These are phyloP conservation scores for Asparagopsis taxiformis DNA, from an alignment of 31 red algal species.

Conservation along the genomic window DNA sequence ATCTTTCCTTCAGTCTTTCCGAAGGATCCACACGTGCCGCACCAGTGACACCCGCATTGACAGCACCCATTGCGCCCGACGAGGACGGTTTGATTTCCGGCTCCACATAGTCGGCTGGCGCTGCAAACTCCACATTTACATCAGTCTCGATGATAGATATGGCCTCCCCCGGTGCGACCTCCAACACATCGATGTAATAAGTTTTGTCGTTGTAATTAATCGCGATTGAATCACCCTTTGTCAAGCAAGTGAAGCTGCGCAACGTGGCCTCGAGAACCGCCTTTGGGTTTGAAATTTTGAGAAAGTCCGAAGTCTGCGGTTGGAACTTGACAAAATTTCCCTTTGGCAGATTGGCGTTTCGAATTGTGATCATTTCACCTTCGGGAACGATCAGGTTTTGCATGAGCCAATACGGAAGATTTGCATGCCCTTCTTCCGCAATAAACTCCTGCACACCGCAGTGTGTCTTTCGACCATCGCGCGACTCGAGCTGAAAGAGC, in stretches of 20 bases:
- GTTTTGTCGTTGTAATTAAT: slow-evolving; percentile 94
- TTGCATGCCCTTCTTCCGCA: slow-evolving; percentile 92
- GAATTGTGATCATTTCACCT: slow-evolving; percentile 80
- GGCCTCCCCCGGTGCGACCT: slow-evolving; percentile 85
- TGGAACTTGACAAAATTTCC: slow-evolving; percentile 96
- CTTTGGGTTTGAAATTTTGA: slow-evolving; percentile 88
- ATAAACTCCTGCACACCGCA: slow-evolving; percentile 97
- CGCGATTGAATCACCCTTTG: slow-evolving; percentile 88
- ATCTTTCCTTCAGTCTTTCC: slow-evolving; percentile 48
- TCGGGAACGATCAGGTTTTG: slow-evolving; percentile 79
- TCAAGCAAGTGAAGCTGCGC: slow-evolving; percentile 86
- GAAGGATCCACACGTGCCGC: slow-evolving; percentile 25
- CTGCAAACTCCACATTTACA: slow-evolving; percentile 95
- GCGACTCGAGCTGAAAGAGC: slow-evolving; percentile 79
- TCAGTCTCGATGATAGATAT: slow-evolving; percentile 96
- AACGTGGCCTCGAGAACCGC: slow-evolving; percentile 92
- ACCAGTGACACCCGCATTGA: not conserved
- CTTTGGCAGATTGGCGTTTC: slow-evolving; percentile 83
- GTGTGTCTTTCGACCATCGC: slow-evolving; percentile 72
- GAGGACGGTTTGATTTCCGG: slow-evolving; percentile 27
- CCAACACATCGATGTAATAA: slow-evolving; percentile 83
- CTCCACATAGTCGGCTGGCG: slow-evolving; percentile 86
- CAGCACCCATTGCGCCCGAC: not conserved
- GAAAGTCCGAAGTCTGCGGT: slow-evolving; percentile 91
- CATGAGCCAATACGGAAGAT: slow-evolving; percentile 96